Base-by-base conservation (phyloP, 2,329 filamentous ascomycete species). In the Xylogone sp. region DNA sequence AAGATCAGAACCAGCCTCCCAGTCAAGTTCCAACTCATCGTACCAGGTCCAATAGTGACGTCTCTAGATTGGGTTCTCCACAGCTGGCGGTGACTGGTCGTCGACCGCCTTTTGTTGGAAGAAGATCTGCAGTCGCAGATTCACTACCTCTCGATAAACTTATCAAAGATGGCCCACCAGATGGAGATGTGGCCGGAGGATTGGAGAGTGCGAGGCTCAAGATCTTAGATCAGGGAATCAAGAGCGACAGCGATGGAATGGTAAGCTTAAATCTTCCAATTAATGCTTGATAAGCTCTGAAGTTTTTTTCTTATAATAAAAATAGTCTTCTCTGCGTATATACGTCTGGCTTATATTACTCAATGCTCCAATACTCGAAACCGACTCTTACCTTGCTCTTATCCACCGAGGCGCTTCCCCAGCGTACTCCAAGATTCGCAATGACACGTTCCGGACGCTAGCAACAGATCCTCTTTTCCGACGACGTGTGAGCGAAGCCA, bases 401-500 rank as follows among this genome's bases (percentile, higher is more conserved):
- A 87, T 99, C 58, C 91, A 96, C 65, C 90, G 94, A 57, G 93
- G 94, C 56, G 88, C 93, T 21, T 97, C 93, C 2, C 92, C 93
- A 1, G 92, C 91, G 44, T 96, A 99, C 73, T 84, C 90, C 63
- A 99, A 99, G 74, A 99, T 99, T 66, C 89, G 92, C 68, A 97
- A 99, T 71, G 94, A 99, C 69, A 97, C 94, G 42, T 97, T 97
- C 69, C 90, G 94, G 62, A 99, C 94, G 1, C 78, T 99, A 50
- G 94, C 94, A 27, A 97, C 93, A 48, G 94, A 99, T 65, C 92
- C 93, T n/a, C 82, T 99, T 31, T 99, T 97, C 76, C 89, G 94
- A 55, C 85, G 94, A 27, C 87, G 93, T 52, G 94, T 99, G 53
- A 96, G 90, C 52, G 94, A 99, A 70, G 95, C 95, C 55, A 96